These are phyloP conservation scores for Leavenworthia alabamica DNA, from an alignment of 345 rosid species.

Conservation along the genomic window DNA sequence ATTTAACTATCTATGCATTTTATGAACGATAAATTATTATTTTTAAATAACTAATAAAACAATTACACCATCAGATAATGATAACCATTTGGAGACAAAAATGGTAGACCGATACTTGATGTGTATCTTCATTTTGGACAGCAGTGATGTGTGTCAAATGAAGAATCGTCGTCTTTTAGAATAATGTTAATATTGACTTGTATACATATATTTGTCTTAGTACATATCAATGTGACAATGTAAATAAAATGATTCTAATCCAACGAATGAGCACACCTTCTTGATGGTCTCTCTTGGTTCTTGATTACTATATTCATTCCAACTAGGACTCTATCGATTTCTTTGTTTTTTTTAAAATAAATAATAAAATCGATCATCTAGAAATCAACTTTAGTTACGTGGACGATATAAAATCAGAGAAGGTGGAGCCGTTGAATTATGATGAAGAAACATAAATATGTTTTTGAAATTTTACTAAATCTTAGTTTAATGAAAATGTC, in stretches of 20 bases:
- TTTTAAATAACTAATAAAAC: neutral
- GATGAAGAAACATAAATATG: conserved; percentile 25
- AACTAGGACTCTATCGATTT: too few relatives aligned
- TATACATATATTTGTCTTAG: neutral
- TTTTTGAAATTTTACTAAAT: conserved; percentile 8
- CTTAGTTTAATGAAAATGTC: neutral
- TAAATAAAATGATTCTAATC: conserved; percentile 13
- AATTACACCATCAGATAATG: neutral
- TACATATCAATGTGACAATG: conserved; percentile 2
- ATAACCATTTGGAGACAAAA: neutral
- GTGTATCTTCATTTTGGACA: neutral
- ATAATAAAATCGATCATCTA: neutral
- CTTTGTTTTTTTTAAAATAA: neutral
- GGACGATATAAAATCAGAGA: conserved; percentile 12
- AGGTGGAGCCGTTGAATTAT: conserved; percentile 23
- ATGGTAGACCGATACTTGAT: neutral
- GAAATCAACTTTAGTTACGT: conserved; percentile 16
- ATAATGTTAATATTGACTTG: neutral
- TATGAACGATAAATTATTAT: neutral
- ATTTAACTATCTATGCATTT: too few relatives aligned
- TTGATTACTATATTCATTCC: neutral
- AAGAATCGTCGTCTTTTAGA: conserved; percentile 12
- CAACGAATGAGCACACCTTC: neutral
- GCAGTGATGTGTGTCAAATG: neutral
- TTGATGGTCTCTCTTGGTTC: conserved; percentile 20